Evolutionary conservation across 176 grass and related monocot species (phyloP), one percentile per base, ranked within the genome.

Genomic region (Thalia dealbata): DNA sequence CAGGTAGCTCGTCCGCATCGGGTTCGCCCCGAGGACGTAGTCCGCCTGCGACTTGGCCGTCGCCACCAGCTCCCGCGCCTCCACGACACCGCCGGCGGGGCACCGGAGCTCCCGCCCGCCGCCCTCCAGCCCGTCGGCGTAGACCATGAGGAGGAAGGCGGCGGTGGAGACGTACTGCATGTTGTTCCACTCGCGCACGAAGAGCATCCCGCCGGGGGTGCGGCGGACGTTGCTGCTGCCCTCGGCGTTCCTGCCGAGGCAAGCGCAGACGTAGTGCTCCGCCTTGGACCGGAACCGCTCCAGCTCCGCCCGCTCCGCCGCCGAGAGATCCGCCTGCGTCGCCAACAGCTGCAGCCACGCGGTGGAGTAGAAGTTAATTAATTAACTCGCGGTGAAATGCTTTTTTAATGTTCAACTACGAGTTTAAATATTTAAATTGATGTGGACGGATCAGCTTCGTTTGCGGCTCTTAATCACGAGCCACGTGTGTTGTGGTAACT

Each of bases 101-200:
- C 69, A 72, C 14, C 50, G 43, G 6, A 72, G 69, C 14, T 10
- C 12, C 23, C 46, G 13, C 4, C 69, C 0, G 11, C 45, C 11
- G 7, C 18, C 44, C 8, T 51, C 15, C 5, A 72, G 69, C 1
- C 50, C 14, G 45, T 42, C 46, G 13, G 69, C 25, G 69, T 72
- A 52, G 46, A 42, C 43, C n/a, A 10, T 16, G 25, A 52, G 22
- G 69, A 72, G 69, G 69, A 72, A 72, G 48, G 70, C 70, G 45
- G 70, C 70, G 48, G 15, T 54, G 25, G 70, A 12, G 48, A 72
- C 70, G 45, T 72, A 72, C 70, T 72, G 70, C 70, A 72, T 55
- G 45, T 72, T 72, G 50, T 72, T 72, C 70, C 70, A 72, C 70
- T 52, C 24, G 48, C 70, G 70, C 25, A 72, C 70, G 70, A 54